Base-by-base conservation (phyloP, 148 eudicot species). In the Rhododendron ferrugineum region DNA sequence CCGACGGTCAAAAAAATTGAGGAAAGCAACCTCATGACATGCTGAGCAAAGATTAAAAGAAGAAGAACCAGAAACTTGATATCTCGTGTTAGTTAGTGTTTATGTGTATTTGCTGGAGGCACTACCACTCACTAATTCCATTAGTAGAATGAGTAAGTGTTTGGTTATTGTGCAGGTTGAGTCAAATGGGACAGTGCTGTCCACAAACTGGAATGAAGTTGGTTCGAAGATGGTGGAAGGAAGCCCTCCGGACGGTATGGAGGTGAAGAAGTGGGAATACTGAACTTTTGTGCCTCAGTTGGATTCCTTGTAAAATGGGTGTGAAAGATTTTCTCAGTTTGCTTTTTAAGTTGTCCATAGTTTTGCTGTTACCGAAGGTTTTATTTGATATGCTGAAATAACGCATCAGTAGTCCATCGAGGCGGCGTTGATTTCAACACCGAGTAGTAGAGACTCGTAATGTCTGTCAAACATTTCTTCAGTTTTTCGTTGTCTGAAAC, bases 151-250 rank as follows among this genome's bases (percentile, higher is more conserved):
- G 50, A 72, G 46, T 49, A 13, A 73, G 14, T 82, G 23, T 14
- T 78, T 30, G 30, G 14, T 85, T 13, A 8, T 62, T 30, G 1
- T 73, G 28, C 88, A 93, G 95, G 92, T 93, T 81, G 95, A 93
- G 86, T 93, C 95, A 22, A 92, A 91, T 82, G 95, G 95, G 74
- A 93, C 95, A 0, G 94, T 93, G 89, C 89, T 93, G 84, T 93
- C 95, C 22, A 93, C 95, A 18, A 93, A 93, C 91, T 93, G 95
- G 95, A 93, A 87, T 82, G 95, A 93, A 79, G 95, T 93, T 78
- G 94, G 95, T 13, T 50, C 89, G 3, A 93, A 92, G 91, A 91
- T 85, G 94, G 90, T 93, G 2, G 94, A 93, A 78, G 91, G 93
- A 79, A 90, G 87, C 78, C 90, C 95, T 81, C 95, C 95, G 0